These are phyloP conservation scores for Crithidia bombi DNA, from an alignment of 208 protist species.

Conservation along the genomic window DNA sequence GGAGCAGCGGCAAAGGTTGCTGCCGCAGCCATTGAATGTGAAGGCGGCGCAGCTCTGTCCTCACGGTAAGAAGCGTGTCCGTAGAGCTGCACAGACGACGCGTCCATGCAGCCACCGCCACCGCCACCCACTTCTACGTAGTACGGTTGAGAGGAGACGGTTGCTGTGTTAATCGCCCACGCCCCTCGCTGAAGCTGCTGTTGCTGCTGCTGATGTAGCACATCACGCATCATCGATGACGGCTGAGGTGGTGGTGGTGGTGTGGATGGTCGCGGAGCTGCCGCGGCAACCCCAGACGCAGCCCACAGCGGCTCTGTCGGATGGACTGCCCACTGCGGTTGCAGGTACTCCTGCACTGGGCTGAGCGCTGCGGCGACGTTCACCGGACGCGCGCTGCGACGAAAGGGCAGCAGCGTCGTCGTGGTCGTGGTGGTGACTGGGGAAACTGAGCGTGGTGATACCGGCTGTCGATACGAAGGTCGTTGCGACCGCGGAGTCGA, in stretches of 20 bases:
- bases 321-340: slow-evolving; percentile 21
- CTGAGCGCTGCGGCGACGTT: slow-evolving; percentile 31
- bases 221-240: not conserved
- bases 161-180: not conserved
- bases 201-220: slow-evolving; percentile 1
- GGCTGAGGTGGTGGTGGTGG: not conserved
- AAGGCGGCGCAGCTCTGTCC: not conserved
- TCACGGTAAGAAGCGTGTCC: not conserved
- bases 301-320: not conserved
- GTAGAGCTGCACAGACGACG: not conserved
- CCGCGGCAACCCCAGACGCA: not conserved
- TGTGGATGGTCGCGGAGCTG: not conserved
- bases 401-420: slow-evolving; percentile 41
- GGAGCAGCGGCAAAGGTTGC: not conserved
- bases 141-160: not conserved
- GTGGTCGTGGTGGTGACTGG: not conserved
- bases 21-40: not conserved
- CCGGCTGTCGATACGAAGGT: not conserved
- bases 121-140: no score
- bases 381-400: slow-evolving; percentile 16
- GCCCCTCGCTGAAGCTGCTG: not conserved
- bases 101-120: no score
- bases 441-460: not conserved
- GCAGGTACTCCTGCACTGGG: slow-evolving; percentile 21
- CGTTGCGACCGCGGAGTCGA: not conserved